A percentile compares a stretch with the other conserved stretches of the same genome.
phyloP scores from a whole-genome alignment of 176 grass and related monocot species.

The Puya raimondii region DNA sequence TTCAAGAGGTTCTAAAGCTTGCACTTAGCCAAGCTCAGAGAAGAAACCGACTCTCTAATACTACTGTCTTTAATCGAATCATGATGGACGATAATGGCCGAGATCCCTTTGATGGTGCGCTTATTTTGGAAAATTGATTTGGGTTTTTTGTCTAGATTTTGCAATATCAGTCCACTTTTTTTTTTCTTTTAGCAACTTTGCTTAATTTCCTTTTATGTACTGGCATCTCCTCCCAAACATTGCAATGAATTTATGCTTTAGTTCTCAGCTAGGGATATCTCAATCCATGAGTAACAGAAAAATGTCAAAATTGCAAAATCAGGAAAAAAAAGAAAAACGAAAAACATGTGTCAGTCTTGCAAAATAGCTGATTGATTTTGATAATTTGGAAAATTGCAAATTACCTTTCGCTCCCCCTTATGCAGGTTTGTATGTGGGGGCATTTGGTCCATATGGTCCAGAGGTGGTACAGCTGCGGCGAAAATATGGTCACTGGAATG shows the following conservation, averaged over 20 bases:
- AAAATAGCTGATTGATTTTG: too few species aligned
- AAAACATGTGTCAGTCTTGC: too few species aligned
- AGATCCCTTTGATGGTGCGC: conserved; percentile 82
- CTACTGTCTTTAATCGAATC: conserved; percentile 77
- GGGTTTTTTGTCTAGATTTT: not conserved
- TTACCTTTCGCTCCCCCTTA: not conserved
- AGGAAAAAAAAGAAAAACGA: too few species aligned
- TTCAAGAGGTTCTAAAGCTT: conserved; percentile 74
- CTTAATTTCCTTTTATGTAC: too few species aligned
- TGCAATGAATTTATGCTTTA: too few species aligned
- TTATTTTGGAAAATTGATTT: conserved; percentile 10
- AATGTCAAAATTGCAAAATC: too few species aligned
- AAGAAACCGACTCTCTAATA: conserved; percentile 57
- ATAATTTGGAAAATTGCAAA: too few species aligned
- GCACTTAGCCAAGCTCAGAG: conserved; percentile 53
- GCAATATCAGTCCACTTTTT: not conserved
- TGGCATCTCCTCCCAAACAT: too few species aligned
- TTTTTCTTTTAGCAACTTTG: too few species aligned
- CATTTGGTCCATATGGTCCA: conserved; percentile 92
- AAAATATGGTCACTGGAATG: conserved; percentile 82
- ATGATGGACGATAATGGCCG: conserved; percentile 44
- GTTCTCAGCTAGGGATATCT: too few species aligned
- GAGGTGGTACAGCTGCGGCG: conserved; percentile 79
- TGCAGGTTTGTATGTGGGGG: conserved; percentile 89
- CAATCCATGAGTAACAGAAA: too few species aligned